These are phyloP conservation scores for Planoprotostelium fungivorum DNA, from an alignment of 78 protist species.

Conservation along the genomic window DNA sequence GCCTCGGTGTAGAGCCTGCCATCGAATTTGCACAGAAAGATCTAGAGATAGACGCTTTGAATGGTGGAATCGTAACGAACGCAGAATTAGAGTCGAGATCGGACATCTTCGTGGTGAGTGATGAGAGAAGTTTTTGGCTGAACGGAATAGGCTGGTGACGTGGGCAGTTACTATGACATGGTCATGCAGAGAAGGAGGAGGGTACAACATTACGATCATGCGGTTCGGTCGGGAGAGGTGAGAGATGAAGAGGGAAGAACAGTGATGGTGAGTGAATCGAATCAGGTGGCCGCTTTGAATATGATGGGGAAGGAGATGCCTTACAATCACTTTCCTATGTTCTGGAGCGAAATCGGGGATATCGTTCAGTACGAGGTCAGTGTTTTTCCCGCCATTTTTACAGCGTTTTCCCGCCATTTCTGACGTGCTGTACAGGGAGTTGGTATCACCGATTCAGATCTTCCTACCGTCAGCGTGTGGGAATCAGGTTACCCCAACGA, in stretches of 20 bases:
- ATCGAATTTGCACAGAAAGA: conserved; percentile 49
- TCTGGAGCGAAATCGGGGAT: conserved; percentile 35
- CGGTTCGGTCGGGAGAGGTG: conserved; percentile 60
- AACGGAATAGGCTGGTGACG: conserved; percentile 70
- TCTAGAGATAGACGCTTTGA: conserved; percentile 65
- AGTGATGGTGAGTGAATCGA: no score
- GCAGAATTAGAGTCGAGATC: conserved; percentile 76
- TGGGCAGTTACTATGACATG: conserved; percentile 61
- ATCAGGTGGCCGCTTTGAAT: conserved; percentile 60
- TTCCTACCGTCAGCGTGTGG: conserved; percentile 55
- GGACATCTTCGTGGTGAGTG: conserved; percentile 47
- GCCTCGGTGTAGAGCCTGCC: conserved; percentile 66
- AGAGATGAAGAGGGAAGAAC: no score
- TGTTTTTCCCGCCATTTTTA: no score
- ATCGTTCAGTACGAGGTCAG: conserved; percentile 7
- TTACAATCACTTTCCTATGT: conserved; percentile 35
- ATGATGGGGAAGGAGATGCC: conserved; percentile 38
- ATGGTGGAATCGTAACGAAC: conserved; percentile 77
- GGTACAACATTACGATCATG: conserved; percentile 87
- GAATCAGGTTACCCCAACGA: neutral
- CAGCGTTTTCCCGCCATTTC: no score
- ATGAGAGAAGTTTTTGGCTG: neutral
- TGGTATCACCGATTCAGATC: conserved; percentile 40
- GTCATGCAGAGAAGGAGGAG: conserved; percentile 62
- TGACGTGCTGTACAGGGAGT: no score